Evolutionary conservation across 164 flowering plant species (phyloP), one percentile per base, ranked within the genome.

Genomic region (Vitis cinerea): DNA sequence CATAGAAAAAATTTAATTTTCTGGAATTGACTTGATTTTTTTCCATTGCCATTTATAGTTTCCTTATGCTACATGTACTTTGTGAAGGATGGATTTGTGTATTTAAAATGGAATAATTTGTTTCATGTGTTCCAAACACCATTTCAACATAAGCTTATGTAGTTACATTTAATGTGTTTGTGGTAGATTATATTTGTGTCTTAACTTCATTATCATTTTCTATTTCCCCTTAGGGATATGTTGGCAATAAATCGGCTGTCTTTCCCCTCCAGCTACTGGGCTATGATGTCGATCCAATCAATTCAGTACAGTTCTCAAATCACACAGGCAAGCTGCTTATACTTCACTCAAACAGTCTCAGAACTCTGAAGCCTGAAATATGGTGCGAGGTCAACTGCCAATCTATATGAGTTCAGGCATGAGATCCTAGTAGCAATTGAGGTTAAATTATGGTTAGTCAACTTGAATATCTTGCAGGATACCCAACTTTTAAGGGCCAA

Each of bases 301-400:
- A 93, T 81, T 96, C 99, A 14, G 99, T 96, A 44, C 99, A 96
- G 79, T 96, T 96, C 85, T 96, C 99, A 70, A 96, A 96, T 74
- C 99, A 96, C 84, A 96, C 99, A 86, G 98, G 98, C 90, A 91
- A 94, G 97, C 87, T 79, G 86, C 84, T 86, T 84, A 78, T 71
- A 77, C 83, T 83, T 80, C 78, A 76, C 71, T 81, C 77, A 71
- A 71, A 71, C 72, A 66, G 71, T 78, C 79, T 84, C 72, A 78
- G 72, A 76, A 74, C 81, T 75, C 73, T 80, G 80, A 78, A 75
- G 71, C 80, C 75, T 79, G 76, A 86, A 74, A 72, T 77, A 76
- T 64, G 83, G 87, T 82, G 86, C 78, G 82, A 73, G 72, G 72
- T 73, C 78, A 75, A 78, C 70, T 70, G 70, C 73, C 68, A 66